Conservation (phyloP, 225 moss, liverwort and hornwort species). For the Anthoceros angustus region DNA sequence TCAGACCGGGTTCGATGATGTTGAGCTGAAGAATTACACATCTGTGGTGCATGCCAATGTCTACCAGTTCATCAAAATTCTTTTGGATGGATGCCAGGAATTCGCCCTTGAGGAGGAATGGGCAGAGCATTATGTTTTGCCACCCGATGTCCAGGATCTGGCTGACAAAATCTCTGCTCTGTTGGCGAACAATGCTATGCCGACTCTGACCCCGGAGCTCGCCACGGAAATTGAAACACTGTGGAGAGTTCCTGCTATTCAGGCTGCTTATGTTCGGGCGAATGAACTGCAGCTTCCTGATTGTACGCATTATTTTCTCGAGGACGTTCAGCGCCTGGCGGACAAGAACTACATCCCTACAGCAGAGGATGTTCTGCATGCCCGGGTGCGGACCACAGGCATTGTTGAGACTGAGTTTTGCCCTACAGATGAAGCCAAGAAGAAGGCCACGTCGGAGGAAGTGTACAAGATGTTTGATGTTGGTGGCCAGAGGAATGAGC, state of each 20-base stretch:
- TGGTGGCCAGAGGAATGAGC: slow-evolving; percentile 50
- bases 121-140: background rate
- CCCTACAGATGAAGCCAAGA: slow-evolving; percentile 8
- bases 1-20: slow-evolving; percentile 44
- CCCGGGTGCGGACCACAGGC: slow-evolving; percentile 44
- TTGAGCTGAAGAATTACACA: slow-evolving; percentile 42
- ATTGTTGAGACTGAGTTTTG: slow-evolving; percentile 44
- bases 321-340: slow-evolving; percentile 34
- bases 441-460: slow-evolving; percentile 12
- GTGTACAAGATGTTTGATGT: slow-evolving; percentile 47
- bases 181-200: slow-evolving; percentile 22
- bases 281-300: slow-evolving; percentile 49
- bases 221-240: slow-evolving; percentile 24
- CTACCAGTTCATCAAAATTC: slow-evolving; percentile 43
- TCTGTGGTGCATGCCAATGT: slow-evolving; percentile 43
- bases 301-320: slow-evolving; percentile 38
- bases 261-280: slow-evolving; percentile 37
- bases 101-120: slow-evolving; percentile 24
- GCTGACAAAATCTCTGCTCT: slow-evolving; percentile 25
- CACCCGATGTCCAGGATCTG: slow-evolving; percentile 15
- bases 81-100: slow-evolving; percentile 33
- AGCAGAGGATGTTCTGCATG: slow-evolving; percentile 45
- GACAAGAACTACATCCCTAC: slow-evolving; percentile 34
- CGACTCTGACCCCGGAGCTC: slow-evolving; percentile 17
- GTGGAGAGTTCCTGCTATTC: slow-evolving; percentile 39